Evolutionary conservation across 2,329 filamentous ascomycete genomes (phyloP), one percentile per base, ranked within the genome.

Genomic region (Xylaria sp.): DNA sequence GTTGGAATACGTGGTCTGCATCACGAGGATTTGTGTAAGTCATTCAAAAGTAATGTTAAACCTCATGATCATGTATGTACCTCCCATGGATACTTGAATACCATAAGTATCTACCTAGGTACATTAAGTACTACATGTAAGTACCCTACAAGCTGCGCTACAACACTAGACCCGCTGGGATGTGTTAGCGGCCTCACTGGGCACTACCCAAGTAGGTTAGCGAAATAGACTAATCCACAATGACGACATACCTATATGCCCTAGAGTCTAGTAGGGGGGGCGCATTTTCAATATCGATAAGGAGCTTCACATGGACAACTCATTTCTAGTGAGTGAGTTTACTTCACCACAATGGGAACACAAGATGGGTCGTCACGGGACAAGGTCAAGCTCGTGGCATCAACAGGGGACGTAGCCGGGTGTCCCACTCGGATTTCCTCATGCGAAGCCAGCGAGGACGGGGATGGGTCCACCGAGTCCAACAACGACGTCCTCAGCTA

Each of bases 381-480:
- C n/a, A 74, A 62, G 53, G 70, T 77, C 39, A 73, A 74, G 32
- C 74, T 78, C 41, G 71, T 71, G 36, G 77, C 77, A 32, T 76
- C 76, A n/a, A 77, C 75, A n/a, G 76, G 75, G 2, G 73, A 78
- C 48, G 73, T 75, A 68, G 70, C 74, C 48, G 53, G 13, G 6
- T 15, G 13, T 60, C n/a, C 36, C 9, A n/a, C 20, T 20, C 13
- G 36, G 25, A 25, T 41, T 5, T 18, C n/a, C n/a, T 18, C 55
- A 20, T 56, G 50, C 60, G 25, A 57, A 59, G 30, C 48, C n/a
- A 34, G 32, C 13, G 36, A 45, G 46, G 45, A 41, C 41, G 53
- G 39, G 15, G 9, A 60, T 15, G 41, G 23, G 20, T 20, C 30
- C 9, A 2, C 41, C 25, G 12, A 12, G 3, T 30, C 56, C 6